A percentile compares a stretch with the other conserved stretches of the same genome.
phyloP scores from a whole-genome alignment of 352 stramenopile genomes.

The Pythium myriotylum region DNA sequence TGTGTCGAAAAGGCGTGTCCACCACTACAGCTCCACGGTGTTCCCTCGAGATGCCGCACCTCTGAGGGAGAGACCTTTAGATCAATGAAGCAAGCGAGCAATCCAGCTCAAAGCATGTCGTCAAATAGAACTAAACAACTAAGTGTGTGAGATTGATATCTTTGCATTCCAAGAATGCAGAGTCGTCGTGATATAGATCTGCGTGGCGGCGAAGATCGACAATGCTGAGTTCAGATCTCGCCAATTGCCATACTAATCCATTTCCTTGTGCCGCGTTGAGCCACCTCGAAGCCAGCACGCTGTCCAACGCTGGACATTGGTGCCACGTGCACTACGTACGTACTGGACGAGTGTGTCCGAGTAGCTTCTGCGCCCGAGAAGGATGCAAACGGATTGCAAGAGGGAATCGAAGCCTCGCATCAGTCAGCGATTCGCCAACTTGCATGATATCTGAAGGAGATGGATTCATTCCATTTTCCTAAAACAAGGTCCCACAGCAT shows the following conservation, averaged over 20 bases:
- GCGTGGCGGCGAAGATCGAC: too few relatives aligned
- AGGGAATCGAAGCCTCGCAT: neutral
- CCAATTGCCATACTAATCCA: too few relatives aligned
- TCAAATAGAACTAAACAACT: too few relatives aligned
- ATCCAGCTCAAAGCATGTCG: neutral
- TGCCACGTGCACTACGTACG: neutral
- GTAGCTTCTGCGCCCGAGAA: neutral
- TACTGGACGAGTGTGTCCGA: neutral
- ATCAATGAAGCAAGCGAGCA: too few relatives aligned
- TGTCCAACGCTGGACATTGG: conserved; percentile 23
- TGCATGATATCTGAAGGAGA: conserved; percentile 7
- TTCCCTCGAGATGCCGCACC: too few relatives aligned
- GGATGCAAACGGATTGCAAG: neutral
- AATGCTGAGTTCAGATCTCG: too few relatives aligned
- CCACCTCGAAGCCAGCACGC: neutral
- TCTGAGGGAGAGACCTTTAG: too few relatives aligned
- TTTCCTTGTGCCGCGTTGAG: neutral
- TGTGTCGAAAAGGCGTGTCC: too few relatives aligned
- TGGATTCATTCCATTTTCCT: neutral
- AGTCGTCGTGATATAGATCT: too few relatives aligned
- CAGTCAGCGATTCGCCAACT: neutral
- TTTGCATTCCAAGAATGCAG: too few relatives aligned
- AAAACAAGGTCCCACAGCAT: neutral
- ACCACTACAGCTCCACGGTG: too few relatives aligned
- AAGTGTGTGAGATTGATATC: neutral